Evolutionary conservation across 2,329 filamentous ascomycete species (phyloP).

Genomic region (Colletotrichum spaethianum): DNA sequence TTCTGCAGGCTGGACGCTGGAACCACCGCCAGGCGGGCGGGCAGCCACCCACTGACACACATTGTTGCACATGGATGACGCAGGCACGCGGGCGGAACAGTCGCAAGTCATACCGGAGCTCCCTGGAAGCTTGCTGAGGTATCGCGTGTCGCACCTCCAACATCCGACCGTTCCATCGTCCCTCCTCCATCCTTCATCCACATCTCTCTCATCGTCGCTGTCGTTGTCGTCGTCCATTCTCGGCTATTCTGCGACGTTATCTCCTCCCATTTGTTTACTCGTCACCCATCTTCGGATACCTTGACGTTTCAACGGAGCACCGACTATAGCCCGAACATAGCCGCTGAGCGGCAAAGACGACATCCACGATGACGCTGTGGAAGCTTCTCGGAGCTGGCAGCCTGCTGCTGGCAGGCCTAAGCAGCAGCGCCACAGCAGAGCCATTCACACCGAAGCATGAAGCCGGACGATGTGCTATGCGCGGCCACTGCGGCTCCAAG

Average conservation of each 20-base stretch:
- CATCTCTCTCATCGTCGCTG: background rate
- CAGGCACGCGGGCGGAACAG: conserved; percentile 28
- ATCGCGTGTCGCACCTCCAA: conserved; percentile 21
- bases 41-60: conserved; percentile 19
- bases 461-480: conserved; percentile 88
- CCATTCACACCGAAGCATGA: conserved; percentile 78
- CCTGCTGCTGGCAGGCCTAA: conserved; percentile 46
- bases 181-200: background rate
- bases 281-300: background rate
- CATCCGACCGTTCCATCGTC: conserved; percentile 23
- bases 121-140: conserved; percentile 22
- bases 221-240: background rate
- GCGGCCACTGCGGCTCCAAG: conserved; percentile 92
- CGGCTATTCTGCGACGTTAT: background rate
- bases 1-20: conserved; percentile 5
- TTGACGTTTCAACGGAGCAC: background rate
- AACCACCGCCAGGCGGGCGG: background rate
- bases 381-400: conserved; percentile 50
- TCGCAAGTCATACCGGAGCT: conserved; percentile 32
- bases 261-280: background rate
- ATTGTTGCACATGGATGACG: conserved; percentile 36
- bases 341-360: conserved; percentile 38
- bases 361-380: conserved; percentile 30
- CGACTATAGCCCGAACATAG: conserved; percentile 5
- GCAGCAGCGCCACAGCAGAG: conserved; percentile 46